phyloP scores from a whole-genome alignment of 2,329 filamentous ascomycete species.

The Sporothrix dimorphospora region DNA sequence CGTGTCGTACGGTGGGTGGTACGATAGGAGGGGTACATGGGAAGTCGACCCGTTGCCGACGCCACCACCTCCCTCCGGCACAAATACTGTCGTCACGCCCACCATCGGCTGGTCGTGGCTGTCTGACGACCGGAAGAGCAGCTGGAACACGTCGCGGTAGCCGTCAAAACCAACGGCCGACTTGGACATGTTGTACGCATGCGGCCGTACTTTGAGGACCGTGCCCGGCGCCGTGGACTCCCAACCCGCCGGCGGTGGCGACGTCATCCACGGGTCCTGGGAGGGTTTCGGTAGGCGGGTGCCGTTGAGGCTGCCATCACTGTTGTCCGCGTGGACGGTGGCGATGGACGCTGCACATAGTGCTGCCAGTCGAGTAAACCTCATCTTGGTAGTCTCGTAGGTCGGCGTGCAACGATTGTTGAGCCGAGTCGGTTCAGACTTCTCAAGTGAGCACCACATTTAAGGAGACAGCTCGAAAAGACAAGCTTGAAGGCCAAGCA shows the following conservation, averaged over 20 bases:
- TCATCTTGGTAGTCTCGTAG: background rate
- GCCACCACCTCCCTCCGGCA: constrained; percentile 33
- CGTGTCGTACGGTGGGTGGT: constrained; percentile 46
- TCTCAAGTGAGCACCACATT: background rate
- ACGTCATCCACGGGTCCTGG: constrained; percentile 25
- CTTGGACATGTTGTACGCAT: constrained; percentile 34
- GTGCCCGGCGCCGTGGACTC: constrained; percentile 36
- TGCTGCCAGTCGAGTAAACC: background rate
- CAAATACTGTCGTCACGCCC: constrained; percentile 43
- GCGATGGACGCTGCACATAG: background rate
- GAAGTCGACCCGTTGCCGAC: background rate
- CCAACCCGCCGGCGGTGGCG: constrained; percentile 35
- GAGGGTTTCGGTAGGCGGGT: constrained; percentile 9
- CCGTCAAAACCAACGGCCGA: constrained; percentile 26
- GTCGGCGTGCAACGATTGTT: background rate
- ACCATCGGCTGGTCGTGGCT: constrained; percentile 40
- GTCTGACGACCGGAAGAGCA: constrained; percentile 44
- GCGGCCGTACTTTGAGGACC: constrained; percentile 37
- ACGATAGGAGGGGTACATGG: constrained; percentile 41
- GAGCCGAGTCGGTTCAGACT: background rate
- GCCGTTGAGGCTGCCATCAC: background rate
- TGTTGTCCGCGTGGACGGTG: background rate
- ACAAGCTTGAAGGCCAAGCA: background rate
- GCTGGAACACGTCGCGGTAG: constrained; percentile 38
- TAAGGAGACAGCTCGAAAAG: background rate